Evolutionary conservation across 2,329 filamentous ascomycete genomes (phyloP).

Genomic region (Zelopaecilomyces penicillatus): DNA sequence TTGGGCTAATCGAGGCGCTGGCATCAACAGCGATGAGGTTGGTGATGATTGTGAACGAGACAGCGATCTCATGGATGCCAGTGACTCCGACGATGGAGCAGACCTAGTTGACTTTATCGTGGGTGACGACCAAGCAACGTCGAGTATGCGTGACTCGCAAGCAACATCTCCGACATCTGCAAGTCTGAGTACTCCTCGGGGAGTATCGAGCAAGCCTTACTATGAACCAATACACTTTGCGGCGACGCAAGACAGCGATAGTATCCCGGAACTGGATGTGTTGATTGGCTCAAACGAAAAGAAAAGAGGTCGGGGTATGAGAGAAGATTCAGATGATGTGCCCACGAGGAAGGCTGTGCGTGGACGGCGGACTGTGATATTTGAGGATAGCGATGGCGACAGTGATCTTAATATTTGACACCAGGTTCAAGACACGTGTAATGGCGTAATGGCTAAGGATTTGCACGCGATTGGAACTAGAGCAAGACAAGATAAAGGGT

Average conservation of each 20-base stretch:
- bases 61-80: slow-evolving; percentile 37
- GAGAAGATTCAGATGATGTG: slow-evolving; percentile 12
- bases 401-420: not conserved
- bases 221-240: slow-evolving; percentile 31
- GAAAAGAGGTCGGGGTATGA: not conserved
- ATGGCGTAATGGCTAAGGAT: too few relatives aligned
- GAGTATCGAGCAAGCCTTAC: slow-evolving; percentile 21
- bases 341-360: slow-evolving; percentile 14
- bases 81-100: slow-evolving; percentile 39
- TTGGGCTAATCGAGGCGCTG: slow-evolving; percentile 15
- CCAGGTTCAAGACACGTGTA: too few relatives aligned
- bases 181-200: slow-evolving; percentile 12
- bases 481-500: too few relatives aligned
- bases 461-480: too few relatives aligned
- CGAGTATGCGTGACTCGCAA: slow-evolving; percentile 26
- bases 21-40: slow-evolving; percentile 36
- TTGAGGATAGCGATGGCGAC: slow-evolving; percentile 8
- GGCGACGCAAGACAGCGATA: slow-evolving; percentile 34
- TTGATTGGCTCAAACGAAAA: slow-evolving; percentile 14
- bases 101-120: slow-evolving; percentile 52
- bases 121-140: slow-evolving; percentile 34
- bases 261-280: slow-evolving; percentile 26
- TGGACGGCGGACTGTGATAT: slow-evolving; percentile 16
- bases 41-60: slow-evolving; percentile 45
- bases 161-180: slow-evolving; percentile 19